Evolutionary conservation across 352 stramenopile genomes (phyloP), one percentile per base, ranked within the genome.

Genomic region (Phytophthora syringae): DNA sequence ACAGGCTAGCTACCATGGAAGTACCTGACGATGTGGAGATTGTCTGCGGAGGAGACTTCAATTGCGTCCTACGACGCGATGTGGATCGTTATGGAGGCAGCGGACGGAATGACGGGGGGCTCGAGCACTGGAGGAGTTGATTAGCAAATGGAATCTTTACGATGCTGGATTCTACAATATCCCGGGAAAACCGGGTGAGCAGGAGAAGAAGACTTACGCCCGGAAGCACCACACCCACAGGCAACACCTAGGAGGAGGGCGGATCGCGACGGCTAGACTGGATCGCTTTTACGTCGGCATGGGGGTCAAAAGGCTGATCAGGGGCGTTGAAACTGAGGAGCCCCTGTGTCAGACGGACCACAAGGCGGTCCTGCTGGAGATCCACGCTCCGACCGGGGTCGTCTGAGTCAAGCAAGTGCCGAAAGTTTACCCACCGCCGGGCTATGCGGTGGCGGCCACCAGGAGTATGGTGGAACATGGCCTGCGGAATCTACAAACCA

Each of bases 151-250:
- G 4, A n/a, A 12, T 2, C 11, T 54, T 2, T 34, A 39, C 1
- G 54, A 62, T 11, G 54, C 43, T 7, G 54, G 54, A 15, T 54
- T 49, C 27, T 44, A 62, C 16, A 53, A 32, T n/a, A 9, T 24
- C 4, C 20, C 15, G 25, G 7, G 12, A 4, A 16, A 16, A 9
- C 5, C 6, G 1, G 10, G 27, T 1, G 34, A 3, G 15, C 15
- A 18, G 11, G 20, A 34, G 3, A 2, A 5, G 36, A 36, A 16
- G 43, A 16, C 16, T 9, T 62, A 54, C 28, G 44, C 54, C 3
- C n/a, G 11, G 0, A 10, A 18, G 12, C 12, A 39, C 32, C 12
- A 39, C 7, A 39, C 32, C 4, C 7, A 39, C 7, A 11, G 32
- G 12, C 32, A n/a, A 11, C 32, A 39, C 32, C 7, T 3, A 2